Evolutionary conservation across 805 yeast genomes (phyloP), one percentile per base, ranked within the genome.

Genomic region (Wickerhamiella domercqiae): DNA sequence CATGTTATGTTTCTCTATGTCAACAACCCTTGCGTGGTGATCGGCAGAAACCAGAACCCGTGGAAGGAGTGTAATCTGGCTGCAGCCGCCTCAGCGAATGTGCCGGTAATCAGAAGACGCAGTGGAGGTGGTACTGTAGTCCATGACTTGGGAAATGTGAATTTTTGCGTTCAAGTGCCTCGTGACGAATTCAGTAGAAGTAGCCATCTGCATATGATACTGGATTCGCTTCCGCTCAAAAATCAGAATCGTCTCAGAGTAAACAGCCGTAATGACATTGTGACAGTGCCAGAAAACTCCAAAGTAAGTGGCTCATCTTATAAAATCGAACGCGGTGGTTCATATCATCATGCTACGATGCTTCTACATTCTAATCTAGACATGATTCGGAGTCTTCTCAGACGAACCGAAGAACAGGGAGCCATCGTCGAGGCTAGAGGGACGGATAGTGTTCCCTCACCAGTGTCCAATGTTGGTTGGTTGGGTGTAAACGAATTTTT

Each of bases 71-170:
- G 75, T 29, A 79, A 81, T 48, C 39, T 90, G 2, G 66, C 71
- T 0, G 50, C 71, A 11, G 59, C 80, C 4, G 59, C 65, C 3
- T 46, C 61, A 1, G 54, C 69, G 3, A 61, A 61, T 2, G 65
- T 81, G 19, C 87, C 93, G 0, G 51, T 86, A 5, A 53, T 90
- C 4, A 63, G 99, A 47, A 63, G 99, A 39, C 62, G 69, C 34
- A 76, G 90, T 6, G 99, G 99, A 0, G 99, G 99, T 2, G 99
- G 99, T 0, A 74, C 96, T 0, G 99, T 90, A 1, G 94, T 84
- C 7, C 99, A 90, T 54, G 98, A 87, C 56, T 46, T 65, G 4
- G 94, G 96, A 0, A 90, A 90, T 50, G 73, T 77, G 15, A 90
- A 90, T 52, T 90, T 77, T 56, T 76, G 93, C 3, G 83, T 71